Evolutionary conservation across 2,329 filamentous ascomycete genomes (phyloP), one percentile per base, ranked within the genome.

Genomic region (Aureobasidium sp.): DNA sequence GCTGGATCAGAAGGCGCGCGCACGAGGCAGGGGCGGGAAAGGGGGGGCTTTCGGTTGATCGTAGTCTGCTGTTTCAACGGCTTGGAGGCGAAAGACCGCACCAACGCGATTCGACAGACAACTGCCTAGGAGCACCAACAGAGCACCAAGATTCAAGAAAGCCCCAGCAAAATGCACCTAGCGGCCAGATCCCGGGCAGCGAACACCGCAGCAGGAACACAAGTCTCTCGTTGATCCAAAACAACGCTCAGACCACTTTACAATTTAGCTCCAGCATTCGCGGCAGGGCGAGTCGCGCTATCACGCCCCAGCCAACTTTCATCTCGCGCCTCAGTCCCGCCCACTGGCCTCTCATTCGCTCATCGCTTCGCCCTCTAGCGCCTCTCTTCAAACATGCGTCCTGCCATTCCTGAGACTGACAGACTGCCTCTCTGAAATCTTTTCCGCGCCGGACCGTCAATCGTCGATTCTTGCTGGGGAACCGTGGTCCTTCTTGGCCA

Each of bases 21-120:
- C 57, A 50, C 57, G 59, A 61, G 49, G 49, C 58, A 61, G 58
- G 47, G 58, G 57, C 57, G 59, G 59, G 49, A 61, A 61, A 61
- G 49, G 59, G 59, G 42, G 59, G 39, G 36, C 44, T 59, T 50
- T 59, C 48, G 57, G 57, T 59, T 59, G 59, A 55, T 48, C 49
- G 48, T 34, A 57, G 53, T 57, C 49, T 37, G 48, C 41, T 61
- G 59, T 61, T 61, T 55, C 59, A 61, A 61, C 59, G 59, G 59
- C 59, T 55, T 45, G 41, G 41, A 55, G 49, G 59, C 41, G 39
- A 55, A 45, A 60, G 30, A 14, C 36, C 57, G 48, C 47, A 45
- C 47, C 59, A 61, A 60, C 47, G 42, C 57, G 57, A 60, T 57
- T 44, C 53, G 25, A 57, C 53, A 44, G 41, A 41, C 14, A 11